These are phyloP conservation scores for Xylaria sp. DNA, from an alignment of 2,329 filamentous ascomycete species.

Conservation along the genomic window DNA sequence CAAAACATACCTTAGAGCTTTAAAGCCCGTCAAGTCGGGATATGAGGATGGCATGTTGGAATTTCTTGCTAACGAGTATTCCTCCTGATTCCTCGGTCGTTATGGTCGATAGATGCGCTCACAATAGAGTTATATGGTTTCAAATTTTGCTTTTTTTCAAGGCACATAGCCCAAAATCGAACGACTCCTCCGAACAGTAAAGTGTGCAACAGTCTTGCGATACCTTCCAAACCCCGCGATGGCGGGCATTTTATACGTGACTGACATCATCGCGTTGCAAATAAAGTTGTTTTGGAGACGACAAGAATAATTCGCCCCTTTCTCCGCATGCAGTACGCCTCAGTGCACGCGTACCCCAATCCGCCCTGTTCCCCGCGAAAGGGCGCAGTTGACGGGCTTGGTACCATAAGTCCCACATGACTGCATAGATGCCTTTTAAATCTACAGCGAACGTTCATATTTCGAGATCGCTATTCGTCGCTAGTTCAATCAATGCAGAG, in stretches of 20 bases:
- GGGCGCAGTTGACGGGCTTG: conserved; percentile 28
- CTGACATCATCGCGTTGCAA: conserved; percentile 34
- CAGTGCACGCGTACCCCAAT: not conserved
- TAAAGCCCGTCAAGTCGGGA: conserved; percentile 45
- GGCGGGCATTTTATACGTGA: conserved; percentile 17
- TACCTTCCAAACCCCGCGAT: not conserved
- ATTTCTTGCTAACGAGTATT: not conserved
- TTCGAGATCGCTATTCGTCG: not conserved
- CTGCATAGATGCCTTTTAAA: not conserved
- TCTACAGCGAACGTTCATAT: not conserved
- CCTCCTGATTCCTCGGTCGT: not conserved
- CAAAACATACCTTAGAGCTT: conserved; percentile 43
- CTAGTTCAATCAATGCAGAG: not conserved
- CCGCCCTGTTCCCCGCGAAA: conserved; percentile 28
- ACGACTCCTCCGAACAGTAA: not conserved
- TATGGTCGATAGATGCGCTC: not conserved
- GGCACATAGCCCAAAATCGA: not conserved
- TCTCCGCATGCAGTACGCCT: not conserved
- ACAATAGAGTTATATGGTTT: not conserved
- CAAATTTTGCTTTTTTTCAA: not conserved
- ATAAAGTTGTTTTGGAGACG: not conserved
- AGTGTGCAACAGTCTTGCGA: not conserved
- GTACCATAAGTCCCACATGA: not conserved
- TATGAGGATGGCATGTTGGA: conserved; percentile 43
- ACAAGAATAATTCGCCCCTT: not conserved